Percentiles rank a stretch among this genome's conserved stretches.
Conservation (phyloP, 75 land plant genomes). For the Cryptomeria japonica region DNA sequence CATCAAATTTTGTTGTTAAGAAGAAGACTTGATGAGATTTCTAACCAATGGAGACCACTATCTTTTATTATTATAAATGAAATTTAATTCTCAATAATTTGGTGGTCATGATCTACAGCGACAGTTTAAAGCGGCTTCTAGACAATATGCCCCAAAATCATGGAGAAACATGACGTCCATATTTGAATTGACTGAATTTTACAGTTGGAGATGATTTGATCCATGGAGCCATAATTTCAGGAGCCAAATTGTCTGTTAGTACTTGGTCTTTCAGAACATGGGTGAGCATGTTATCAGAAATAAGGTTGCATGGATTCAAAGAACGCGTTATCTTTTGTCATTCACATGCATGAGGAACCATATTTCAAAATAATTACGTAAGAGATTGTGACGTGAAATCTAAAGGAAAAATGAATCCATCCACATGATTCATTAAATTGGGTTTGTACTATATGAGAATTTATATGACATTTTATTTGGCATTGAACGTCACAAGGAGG, state of each 20-base stretch:
- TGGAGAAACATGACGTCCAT: constrained; percentile 7
- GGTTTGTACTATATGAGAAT: no score
- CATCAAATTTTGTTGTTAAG: no score
- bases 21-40: neutral
- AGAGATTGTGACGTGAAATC: no score
- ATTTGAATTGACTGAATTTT: neutral
- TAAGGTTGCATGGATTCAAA: neutral
- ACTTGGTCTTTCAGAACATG: neutral
- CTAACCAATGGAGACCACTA: neutral
- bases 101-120: neutral
- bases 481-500: no score
- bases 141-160: neutral
- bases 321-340: neutral
- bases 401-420: no score
- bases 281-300: neutral
- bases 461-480: no score
- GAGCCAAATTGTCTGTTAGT: neutral
- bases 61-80: neutral
- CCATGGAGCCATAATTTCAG: neutral
- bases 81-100: neutral
- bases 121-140: neutral
- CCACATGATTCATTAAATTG: no score
- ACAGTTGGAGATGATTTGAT: neutral
- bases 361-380: no score
- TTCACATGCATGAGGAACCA: neutral